Conservation (phyloP, 306 rosid species). For the Hippophae tibetana region DNA sequence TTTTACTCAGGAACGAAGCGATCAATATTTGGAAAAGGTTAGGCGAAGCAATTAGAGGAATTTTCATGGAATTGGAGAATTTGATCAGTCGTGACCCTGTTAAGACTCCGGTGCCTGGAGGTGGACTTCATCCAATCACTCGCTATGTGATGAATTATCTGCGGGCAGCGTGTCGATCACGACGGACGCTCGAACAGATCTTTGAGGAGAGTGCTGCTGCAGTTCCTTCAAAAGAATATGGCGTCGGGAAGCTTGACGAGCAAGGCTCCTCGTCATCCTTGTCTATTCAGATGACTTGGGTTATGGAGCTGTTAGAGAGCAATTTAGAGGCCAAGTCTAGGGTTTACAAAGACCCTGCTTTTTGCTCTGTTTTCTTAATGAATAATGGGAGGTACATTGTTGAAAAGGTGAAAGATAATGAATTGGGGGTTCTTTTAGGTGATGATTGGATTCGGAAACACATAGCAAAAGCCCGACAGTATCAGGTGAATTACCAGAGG, state of each 20-base stretch:
- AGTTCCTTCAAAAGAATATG: conserved; percentile 32
- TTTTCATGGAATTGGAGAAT: conserved; percentile 94
- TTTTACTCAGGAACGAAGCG: conserved; percentile 63
- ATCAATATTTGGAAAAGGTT: conserved; percentile 76
- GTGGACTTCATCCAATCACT: conserved; percentile 85
- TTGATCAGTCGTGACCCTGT: conserved; percentile 82
- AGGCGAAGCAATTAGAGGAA: conserved; percentile 76
- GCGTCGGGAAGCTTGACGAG: conserved; percentile 39
- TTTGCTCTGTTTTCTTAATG: conserved; percentile 76
- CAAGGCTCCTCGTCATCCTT: conserved; percentile 41
- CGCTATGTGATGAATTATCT: conserved; percentile 97
- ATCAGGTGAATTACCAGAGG: conserved; percentile 56
- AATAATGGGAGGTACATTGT: conserved; percentile 82
- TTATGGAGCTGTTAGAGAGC: conserved; percentile 79
- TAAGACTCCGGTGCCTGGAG: conserved; percentile 67
- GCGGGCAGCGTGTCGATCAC: conserved; percentile 69
- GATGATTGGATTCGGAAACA: conserved; percentile 89
- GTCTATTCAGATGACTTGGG: conserved; percentile 81
- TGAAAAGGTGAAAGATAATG: conserved; percentile 68
- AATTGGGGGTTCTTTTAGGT: conserved; percentile 61
- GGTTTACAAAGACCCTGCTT: conserved; percentile 55
- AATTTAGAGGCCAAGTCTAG: conserved; percentile 88
- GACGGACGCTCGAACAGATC: conserved; percentile 63
- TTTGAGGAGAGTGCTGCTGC: conserved; percentile 48
- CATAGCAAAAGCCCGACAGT: conserved; percentile 55